These are phyloP conservation scores for Boletus tomentosulus DNA, from an alignment of 768 basidiomycete species.

Conservation along the genomic window DNA sequence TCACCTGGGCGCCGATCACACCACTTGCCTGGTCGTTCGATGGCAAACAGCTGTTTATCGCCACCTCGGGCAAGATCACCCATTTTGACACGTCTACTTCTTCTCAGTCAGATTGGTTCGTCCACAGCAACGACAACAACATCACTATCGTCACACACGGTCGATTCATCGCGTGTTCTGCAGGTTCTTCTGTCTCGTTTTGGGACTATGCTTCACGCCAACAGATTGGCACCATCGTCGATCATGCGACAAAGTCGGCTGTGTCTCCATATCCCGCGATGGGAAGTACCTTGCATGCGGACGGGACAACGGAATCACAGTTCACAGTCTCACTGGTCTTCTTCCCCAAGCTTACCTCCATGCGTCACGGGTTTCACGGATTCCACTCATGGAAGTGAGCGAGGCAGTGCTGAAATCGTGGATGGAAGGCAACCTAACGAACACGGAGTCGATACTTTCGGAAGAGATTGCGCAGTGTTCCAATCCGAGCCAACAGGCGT, in stretches of 20 bases:
- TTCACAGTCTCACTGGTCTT: not conserved
- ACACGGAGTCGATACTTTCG: not conserved
- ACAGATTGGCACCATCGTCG: not conserved
- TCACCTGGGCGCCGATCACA: not conserved
- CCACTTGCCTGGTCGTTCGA: constrained; percentile 1
- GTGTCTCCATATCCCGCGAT: constrained; percentile 5
- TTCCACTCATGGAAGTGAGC: not conserved
- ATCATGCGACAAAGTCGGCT: not conserved
- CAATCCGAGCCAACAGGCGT: not conserved
- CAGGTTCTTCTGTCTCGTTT: constrained; percentile 2
- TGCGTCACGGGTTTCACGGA: not conserved
- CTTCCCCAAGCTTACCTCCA: constrained; percentile 1
- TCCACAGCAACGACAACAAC: not conserved
- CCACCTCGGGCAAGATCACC: not conserved
- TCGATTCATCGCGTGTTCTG: not conserved
- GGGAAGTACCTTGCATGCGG: constrained; percentile 8
- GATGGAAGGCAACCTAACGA: not conserved
- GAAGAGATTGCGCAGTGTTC: not conserved
- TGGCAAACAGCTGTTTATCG: not conserved
- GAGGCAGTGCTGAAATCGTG: not conserved
- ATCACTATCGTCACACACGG: not conserved
- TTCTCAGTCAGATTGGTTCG: not conserved
- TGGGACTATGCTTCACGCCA: constrained; percentile 3
- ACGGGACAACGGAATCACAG: not conserved
- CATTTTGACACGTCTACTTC: not conserved